Conservation (phyloP, 2,329 filamentous ascomycete species). For the Fusarium cicatricum region DNA sequence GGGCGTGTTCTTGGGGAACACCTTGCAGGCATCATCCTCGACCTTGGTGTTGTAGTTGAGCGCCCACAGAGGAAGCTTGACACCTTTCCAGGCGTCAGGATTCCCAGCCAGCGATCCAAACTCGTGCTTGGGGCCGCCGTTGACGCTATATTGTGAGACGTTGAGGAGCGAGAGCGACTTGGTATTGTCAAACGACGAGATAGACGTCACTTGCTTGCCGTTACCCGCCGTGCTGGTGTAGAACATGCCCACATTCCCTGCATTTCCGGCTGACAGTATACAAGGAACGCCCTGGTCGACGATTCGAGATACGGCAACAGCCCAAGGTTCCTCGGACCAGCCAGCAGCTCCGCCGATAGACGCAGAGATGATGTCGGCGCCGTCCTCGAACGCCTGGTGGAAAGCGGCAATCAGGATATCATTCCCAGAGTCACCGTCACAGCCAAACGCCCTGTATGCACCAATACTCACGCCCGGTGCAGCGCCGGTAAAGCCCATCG, state of each 20-base stretch:
- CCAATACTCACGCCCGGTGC: constrained; percentile 65
- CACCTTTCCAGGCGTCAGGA: constrained; percentile 53
- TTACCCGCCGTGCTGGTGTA: constrained; percentile 58
- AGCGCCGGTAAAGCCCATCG: constrained; percentile 64
- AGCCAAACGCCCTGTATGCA: constrained; percentile 66
- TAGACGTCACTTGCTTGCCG: constrained; percentile 56
- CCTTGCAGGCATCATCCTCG: constrained; percentile 59
- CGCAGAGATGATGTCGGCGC: constrained; percentile 64
- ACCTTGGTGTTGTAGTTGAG: constrained; percentile 58
- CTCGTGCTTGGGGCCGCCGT: constrained; percentile 42
- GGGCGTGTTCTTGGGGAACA: constrained; percentile 61
- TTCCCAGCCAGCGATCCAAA: constrained; percentile 56
- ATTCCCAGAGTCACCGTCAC: constrained; percentile 57
- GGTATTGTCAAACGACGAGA: constrained; percentile 60
- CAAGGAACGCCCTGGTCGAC: constrained; percentile 62
- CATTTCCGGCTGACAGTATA: constrained; percentile 62
- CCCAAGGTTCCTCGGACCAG: constrained; percentile 62
- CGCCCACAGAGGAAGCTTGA: constrained; percentile 59
- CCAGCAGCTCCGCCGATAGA: constrained; percentile 61
- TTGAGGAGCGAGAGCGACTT: constrained; percentile 54
- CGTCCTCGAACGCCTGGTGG: constrained; percentile 67
- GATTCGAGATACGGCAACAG: constrained; percentile 60
- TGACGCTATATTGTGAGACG: constrained; percentile 52
- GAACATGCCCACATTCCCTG: constrained; percentile 56
- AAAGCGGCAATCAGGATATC: constrained; percentile 68